These are phyloP conservation scores for Allantophomopsis lycopodina DNA, from an alignment of 2,329 filamentous ascomycete genomes.

Conservation along the genomic window DNA sequence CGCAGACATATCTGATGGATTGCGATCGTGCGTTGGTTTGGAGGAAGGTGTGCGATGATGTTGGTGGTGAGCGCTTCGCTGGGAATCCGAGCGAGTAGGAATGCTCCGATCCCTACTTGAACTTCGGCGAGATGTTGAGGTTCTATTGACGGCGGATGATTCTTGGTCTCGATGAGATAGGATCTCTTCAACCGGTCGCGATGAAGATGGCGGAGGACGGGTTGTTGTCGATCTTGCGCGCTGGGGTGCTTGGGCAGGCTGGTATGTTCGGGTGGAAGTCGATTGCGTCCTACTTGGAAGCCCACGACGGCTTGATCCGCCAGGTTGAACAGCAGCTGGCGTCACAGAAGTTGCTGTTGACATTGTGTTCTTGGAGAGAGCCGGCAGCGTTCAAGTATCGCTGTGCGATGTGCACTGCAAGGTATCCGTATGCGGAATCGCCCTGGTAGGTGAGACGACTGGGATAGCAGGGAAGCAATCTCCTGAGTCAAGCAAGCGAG, in stretches of 20 bases:
- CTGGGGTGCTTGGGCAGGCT: slow-evolving; percentile 10
- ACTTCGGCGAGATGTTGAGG: slow-evolving; percentile 12
- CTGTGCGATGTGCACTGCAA: too few species aligned
- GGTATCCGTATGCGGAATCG: too few species aligned
- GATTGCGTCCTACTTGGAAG: slow-evolving; percentile 16
- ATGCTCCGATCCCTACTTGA: slow-evolving; percentile 14
- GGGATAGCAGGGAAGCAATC: too few species aligned
- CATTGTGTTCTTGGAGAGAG: slow-evolving; percentile 2
- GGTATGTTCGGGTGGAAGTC: slow-evolving; percentile 8
- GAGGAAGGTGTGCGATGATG: slow-evolving; percentile 13
- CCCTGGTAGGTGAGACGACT: too few species aligned
- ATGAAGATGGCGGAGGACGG: slow-evolving; percentile 17
- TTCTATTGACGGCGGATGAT: slow-evolving; percentile 45
- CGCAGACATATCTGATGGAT: slow-evolving; percentile 31
- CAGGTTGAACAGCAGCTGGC: slow-evolving; percentile 12
- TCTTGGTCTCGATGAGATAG: slow-evolving; percentile 58
- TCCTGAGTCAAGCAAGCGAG: too few species aligned
- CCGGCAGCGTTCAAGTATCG: too few species aligned
- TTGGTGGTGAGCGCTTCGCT: slow-evolving; percentile 23
- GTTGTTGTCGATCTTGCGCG: slow-evolving; percentile 13
- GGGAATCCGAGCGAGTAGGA: slow-evolving; percentile 12
- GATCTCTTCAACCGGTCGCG: slow-evolving; percentile 28
- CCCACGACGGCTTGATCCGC: slow-evolving; percentile 9
- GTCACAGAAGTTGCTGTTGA: slow-evolving; percentile 5
- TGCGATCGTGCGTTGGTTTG: slow-evolving; percentile 17